Conservation (phyloP, 1,139 yeast species). For the Kodamaea plutei region DNA sequence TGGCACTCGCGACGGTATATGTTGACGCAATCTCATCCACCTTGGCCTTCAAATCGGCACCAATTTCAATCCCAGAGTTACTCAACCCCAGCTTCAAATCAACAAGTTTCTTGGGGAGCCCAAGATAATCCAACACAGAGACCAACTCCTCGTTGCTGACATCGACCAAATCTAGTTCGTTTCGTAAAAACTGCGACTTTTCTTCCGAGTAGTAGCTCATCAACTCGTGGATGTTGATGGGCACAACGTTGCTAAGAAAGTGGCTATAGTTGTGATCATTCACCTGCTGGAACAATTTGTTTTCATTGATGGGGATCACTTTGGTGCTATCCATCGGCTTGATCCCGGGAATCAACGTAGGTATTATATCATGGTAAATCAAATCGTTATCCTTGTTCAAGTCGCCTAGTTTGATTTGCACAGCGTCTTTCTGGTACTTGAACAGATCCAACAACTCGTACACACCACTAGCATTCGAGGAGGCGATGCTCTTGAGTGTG, state of each 20-base stretch:
- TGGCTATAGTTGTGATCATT: slow-evolving; percentile 54
- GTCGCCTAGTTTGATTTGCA: slow-evolving; percentile 41
- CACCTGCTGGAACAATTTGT: slow-evolving; percentile 30
- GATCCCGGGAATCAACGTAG: slow-evolving; percentile 55
- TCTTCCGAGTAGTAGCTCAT: slow-evolving; percentile 86
- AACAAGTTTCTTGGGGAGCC: slow-evolving; percentile 64
- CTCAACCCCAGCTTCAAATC: slow-evolving; percentile 37
- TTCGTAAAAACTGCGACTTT: slow-evolving; percentile 72
- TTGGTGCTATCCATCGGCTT: slow-evolving; percentile 78
- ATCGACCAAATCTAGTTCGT: slow-evolving; percentile 70
- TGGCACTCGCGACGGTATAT: slow-evolving; percentile 20
- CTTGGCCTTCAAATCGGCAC: slow-evolving; percentile 15
- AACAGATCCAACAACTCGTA: slow-evolving; percentile 41
- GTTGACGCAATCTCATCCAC: slow-evolving; percentile 27
- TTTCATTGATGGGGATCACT: slow-evolving; percentile 48
- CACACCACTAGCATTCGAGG: slow-evolving; percentile 21
- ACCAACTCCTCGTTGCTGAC: slow-evolving; percentile 75
- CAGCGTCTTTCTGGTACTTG: slow-evolving; percentile 43
- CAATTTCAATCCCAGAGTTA: slow-evolving; percentile 11
- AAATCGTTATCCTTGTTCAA: slow-evolving; percentile 82
- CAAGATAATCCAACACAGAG: slow-evolving; percentile 76
- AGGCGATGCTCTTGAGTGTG: slow-evolving; percentile 25
- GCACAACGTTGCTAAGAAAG: slow-evolving; percentile 76
- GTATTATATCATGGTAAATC: slow-evolving; percentile 77
- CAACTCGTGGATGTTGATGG: slow-evolving; percentile 81